Evolutionary conservation across 257 asterid genomes (phyloP), one percentile per base, ranked within the genome.

Genomic region (Penstemon newberryi): DNA sequence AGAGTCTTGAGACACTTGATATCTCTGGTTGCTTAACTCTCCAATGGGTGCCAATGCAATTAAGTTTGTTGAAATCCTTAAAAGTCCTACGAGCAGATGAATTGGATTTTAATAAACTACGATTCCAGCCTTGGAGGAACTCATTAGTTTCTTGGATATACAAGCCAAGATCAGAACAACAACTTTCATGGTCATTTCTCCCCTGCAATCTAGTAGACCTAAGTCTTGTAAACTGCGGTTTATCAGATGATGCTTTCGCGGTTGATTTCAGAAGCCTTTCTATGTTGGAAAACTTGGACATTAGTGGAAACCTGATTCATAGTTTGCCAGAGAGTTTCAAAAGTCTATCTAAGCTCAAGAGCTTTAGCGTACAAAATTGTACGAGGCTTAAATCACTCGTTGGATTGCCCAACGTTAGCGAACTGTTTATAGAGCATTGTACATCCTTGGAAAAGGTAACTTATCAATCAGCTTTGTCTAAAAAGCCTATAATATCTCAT

Each of bases 351-450:
- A 43, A 43, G 47, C 47, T 43, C 47, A 1, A 43, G 47, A 43
- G 47, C 47, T 43, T 43, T 43, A 43, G 8, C 8, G 47, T 43
- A 8, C 47, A 43, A 8, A 43, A 43, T 8, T 43, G 47, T 43
- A 8, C 47, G 8, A 43, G 47, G 8, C 47, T 43, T 4, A 43
- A 43, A 43, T 43, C 47, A 43, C 47, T 43, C 8, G 8, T 43
- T 43, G 47, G 47, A 43, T 43, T 43, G 47, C 47, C 75, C 52
- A 13, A 12, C 15, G 19, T 71, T 37, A 53, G 56, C 41, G 49
- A 72, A 18, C 60, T 72, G 51, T 51, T 51, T 72, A 65, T 72
- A 18, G 56, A 56, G 33, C 57, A 72, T 60, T 72, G 77, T 54
- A 55, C 50, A 38, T 45, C 44, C 39, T 19, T 72, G 53, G 66